Evolutionary conservation across 768 basidiomycete species (phyloP).

Genomic region (Trametes coccinea): DNA sequence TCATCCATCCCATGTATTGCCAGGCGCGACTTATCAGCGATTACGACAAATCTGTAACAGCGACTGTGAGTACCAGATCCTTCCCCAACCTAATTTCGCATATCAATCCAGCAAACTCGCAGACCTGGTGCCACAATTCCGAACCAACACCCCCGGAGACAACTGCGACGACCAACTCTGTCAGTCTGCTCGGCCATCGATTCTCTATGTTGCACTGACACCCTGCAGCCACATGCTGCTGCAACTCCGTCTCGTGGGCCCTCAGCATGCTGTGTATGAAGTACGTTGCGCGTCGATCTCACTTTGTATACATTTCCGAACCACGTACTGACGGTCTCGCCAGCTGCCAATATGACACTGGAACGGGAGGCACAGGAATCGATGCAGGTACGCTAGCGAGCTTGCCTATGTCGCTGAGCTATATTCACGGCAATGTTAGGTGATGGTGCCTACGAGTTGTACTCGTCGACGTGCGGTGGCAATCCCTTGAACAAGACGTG

Average conservation of each 20-base stretch:
- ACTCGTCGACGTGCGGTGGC: neutral
- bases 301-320: neutral
- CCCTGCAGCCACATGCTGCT: slow-evolving; percentile 19
- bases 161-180: slow-evolving; percentile 23
- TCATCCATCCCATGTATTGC: too few species aligned
- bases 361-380: slow-evolving; percentile 4
- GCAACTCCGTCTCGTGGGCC: slow-evolving; percentile 19
- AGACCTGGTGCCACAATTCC: slow-evolving; percentile 15
- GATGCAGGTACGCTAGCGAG: slow-evolving; percentile 17
- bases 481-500: slow-evolving; percentile 2
- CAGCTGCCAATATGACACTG: slow-evolving; percentile 20
- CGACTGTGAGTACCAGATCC: slow-evolving; percentile 16
- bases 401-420: neutral
- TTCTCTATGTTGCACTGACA: neutral
- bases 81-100: too few species aligned
- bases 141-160: slow-evolving; percentile 18
- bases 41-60: slow-evolving; percentile 21
- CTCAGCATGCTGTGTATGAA: slow-evolving; percentile 27
- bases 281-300: slow-evolving; percentile 1
- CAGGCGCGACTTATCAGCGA: slow-evolving; percentile 20
- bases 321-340: neutral
- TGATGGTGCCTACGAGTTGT: slow-evolving; percentile 9
- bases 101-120: neutral
- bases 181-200: neutral
- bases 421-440: neutral